A percentile compares a stretch with the other conserved stretches of the same genome.
Conservation (phyloP, 805 yeast species). For the Myxozyma melibiosi region DNA sequence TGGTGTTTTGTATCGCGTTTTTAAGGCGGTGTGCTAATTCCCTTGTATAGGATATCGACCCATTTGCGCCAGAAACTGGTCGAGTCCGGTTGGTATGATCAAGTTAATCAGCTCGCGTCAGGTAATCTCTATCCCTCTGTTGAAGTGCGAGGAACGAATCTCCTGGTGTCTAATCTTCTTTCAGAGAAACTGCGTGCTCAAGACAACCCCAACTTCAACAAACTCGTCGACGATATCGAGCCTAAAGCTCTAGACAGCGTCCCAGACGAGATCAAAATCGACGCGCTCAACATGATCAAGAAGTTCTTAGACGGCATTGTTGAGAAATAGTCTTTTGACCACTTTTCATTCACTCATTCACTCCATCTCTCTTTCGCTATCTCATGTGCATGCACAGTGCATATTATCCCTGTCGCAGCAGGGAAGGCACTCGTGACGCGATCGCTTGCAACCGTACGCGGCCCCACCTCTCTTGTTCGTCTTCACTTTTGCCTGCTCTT, state of each 20-base stretch:
- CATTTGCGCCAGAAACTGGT: conserved; percentile 63
- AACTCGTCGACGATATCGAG: conserved; percentile 55
- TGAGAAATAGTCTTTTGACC: conserved; percentile 8
- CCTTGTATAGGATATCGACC: conserved; percentile 53
- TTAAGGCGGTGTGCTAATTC: neutral
- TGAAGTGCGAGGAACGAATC: too few species aligned
- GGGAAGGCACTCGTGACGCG: too few species aligned
- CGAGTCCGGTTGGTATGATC: conserved; percentile 85
- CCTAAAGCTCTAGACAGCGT: conserved; percentile 71
- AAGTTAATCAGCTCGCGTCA: conserved; percentile 63
- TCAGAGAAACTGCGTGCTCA: conserved; percentile 47
- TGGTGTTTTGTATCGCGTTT: neutral
- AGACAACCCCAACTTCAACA: conserved; percentile 54
- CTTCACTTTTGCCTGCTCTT: too few species aligned
- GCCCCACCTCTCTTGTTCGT: too few species aligned
- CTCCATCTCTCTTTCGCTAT: neutral
- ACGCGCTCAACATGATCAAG: conserved; percentile 56
- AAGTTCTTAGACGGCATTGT: conserved; percentile 39
- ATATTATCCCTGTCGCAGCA: too few species aligned
- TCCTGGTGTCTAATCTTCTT: too few species aligned
- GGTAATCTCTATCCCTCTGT: conserved; percentile 37
- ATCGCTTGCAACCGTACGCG: too few species aligned
- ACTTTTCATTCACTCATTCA: neutral
- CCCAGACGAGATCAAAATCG: conserved; percentile 64
- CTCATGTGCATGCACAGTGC: too few species aligned